These are phyloP conservation scores for Wickerhamomyces chambardii DNA, from an alignment of 805 yeast genomes.

Conservation along the genomic window DNA sequence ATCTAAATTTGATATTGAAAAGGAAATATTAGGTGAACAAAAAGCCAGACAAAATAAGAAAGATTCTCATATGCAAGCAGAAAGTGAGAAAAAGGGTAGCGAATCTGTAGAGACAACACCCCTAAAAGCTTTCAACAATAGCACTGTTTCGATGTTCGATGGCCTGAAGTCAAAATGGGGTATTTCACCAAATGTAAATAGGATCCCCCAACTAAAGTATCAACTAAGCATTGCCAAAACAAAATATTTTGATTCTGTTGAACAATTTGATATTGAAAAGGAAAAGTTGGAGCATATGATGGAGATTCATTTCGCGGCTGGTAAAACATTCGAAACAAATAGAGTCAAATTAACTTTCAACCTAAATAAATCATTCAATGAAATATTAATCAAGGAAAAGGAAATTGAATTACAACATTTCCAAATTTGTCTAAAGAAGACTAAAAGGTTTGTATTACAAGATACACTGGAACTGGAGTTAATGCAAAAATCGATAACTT, in stretches of 20 bases:
- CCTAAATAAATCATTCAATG: conserved; percentile 6
- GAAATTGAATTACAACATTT: conserved; percentile 2
- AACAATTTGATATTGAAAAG: conserved; percentile 1
- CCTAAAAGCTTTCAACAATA: conserved; percentile 2
- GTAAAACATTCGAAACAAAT: conserved; percentile 10
- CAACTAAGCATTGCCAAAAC: conserved; percentile 1
- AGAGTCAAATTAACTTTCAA: conserved; percentile 8
- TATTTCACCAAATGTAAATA: background rate
- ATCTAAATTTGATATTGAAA: conserved; percentile 4
- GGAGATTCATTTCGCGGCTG: conserved; percentile 1
- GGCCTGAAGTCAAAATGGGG: background rate
- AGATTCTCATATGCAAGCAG: background rate
- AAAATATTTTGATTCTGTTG: conserved; percentile 4
- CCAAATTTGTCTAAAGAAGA: background rate
- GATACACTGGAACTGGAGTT: conserved; percentile 5
- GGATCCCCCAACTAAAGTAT: background rate
- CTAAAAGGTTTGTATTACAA: background rate
- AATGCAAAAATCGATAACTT: background rate
- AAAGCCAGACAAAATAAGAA: conserved; percentile 5
- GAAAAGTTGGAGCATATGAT: conserved; percentile 7
- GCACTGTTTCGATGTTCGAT: background rate
- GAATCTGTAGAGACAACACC: conserved; percentile 4
- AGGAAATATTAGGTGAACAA: background rate
- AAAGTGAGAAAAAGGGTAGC: conserved; percentile 5
- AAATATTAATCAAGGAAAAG: conserved; percentile 3